These are phyloP conservation scores for Penicillium lagena DNA, from an alignment of 495 filamentous ascomycete genomes.

Conservation along the genomic window DNA sequence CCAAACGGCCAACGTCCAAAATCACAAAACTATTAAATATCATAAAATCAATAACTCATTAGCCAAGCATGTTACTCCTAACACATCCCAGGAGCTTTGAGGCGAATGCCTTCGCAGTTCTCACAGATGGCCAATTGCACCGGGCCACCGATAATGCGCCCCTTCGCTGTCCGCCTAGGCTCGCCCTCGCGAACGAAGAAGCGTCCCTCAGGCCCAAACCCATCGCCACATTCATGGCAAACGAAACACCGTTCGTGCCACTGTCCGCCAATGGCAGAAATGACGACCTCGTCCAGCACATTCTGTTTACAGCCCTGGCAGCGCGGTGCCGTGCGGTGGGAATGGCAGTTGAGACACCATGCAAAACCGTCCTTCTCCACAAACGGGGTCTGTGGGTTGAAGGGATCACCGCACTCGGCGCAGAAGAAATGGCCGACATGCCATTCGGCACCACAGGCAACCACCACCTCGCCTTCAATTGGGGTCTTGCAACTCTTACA, in stretches of 20 bases:
- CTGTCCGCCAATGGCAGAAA: constrained; percentile 80
- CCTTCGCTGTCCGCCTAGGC: constrained; percentile 44
- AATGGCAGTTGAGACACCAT: constrained; percentile 93
- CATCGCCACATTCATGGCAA: constrained; percentile 63
- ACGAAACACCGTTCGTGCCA: constrained; percentile 93
- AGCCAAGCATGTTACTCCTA: constrained; percentile 11
- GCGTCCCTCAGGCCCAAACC: constrained; percentile 52
- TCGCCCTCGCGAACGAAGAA: constrained; percentile 58
- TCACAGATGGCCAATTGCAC: constrained; percentile 55
- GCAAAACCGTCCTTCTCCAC: constrained; percentile 99
- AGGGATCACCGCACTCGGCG: constrained; percentile 96
- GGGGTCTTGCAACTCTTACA: constrained; percentile 97
- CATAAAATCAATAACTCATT: no score
- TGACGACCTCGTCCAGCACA: constrained; percentile 79
- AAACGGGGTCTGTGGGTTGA: constrained; percentile 73
- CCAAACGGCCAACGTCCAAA: background rate
- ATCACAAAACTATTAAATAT: no score
- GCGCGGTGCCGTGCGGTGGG: constrained; percentile 79
- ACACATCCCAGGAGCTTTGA: constrained; percentile 47
- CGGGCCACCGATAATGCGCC: constrained; percentile 40
- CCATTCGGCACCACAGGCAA: constrained; percentile 91
- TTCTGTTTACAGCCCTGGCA: constrained; percentile 80
- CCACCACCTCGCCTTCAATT: constrained; percentile 92
- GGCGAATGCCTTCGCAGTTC: constrained; percentile 54
- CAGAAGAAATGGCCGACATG: constrained; percentile 99